Conservation (phyloP, 2,329 filamentous ascomycete species). For the Alternaria infectoria region DNA sequence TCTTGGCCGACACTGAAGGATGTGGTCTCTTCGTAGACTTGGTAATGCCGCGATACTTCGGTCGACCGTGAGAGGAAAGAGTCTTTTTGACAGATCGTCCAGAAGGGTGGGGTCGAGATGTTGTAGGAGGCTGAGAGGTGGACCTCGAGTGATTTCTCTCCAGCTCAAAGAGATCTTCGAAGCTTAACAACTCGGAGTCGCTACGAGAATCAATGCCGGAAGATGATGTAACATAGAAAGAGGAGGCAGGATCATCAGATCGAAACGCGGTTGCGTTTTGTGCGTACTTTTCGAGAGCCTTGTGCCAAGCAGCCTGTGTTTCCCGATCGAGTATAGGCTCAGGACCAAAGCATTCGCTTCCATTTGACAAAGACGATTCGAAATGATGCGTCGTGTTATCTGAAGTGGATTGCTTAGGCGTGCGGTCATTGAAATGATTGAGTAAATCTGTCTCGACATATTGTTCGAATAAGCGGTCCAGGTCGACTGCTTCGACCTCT, state of each 20-base stretch:
- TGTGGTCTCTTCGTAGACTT: conserved; percentile 30
- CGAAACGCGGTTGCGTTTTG: conserved; percentile 55
- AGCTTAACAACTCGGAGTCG: conserved; percentile 41
- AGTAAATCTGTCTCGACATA: conserved; percentile 66
- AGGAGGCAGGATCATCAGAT: conserved; percentile 32
- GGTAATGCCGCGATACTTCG: conserved; percentile 28
- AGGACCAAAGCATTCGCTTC: conserved; percentile 55
- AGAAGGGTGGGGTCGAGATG: conserved; percentile 33
- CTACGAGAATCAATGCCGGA: conserved; percentile 39
- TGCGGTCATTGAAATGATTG: conserved; percentile 52
- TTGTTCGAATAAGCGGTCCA: conserved; percentile 68
- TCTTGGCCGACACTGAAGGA: conserved; percentile 50
- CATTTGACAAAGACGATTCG: conserved; percentile 59
- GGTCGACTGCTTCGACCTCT: conserved; percentile 61
- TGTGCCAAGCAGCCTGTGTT: conserved; percentile 60
- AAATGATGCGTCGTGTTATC: conserved; percentile 61
- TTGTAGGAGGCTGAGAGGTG: conserved; percentile 43
- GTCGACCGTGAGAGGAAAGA: conserved; percentile 28
- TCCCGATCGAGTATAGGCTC: conserved; percentile 58
- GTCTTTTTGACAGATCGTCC: conserved; percentile 34
- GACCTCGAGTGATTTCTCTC: conserved; percentile 35
- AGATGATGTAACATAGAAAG: conserved; percentile 36
- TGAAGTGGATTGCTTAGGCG: conserved; percentile 57
- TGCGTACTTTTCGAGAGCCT: conserved; percentile 59
- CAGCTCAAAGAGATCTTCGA: conserved; percentile 39